A percentile compares a stretch with the other conserved stretches of the same genome.
Evolutionary conservation across 768 basidiomycete genomes (phyloP).

Genomic region (Thelephora ganbajun): DNA sequence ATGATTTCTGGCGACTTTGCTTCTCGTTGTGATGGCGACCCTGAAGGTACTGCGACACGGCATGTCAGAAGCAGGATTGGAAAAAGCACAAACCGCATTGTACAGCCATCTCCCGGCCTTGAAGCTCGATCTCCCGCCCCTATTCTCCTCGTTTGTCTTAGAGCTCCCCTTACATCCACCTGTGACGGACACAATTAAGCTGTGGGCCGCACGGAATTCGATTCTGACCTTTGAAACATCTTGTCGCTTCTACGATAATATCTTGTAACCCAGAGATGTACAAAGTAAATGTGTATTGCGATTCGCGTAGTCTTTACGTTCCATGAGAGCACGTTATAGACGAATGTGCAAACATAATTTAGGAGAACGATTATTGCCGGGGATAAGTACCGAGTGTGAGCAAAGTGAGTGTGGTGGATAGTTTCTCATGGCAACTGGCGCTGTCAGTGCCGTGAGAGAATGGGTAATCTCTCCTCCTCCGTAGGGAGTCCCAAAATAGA

Average conservation of each 20-base stretch:
- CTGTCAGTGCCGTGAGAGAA: too few relatives aligned
- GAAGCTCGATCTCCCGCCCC: too few relatives aligned
- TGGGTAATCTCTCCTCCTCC: too few relatives aligned
- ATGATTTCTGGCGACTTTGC: neutral
- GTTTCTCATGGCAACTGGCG: too few relatives aligned
- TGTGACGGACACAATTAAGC: too few relatives aligned
- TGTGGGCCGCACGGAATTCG: too few relatives aligned
- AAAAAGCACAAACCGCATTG: conserved; percentile 19
- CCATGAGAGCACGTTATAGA: neutral
- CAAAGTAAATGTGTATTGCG: neutral
- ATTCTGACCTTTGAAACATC: neutral
- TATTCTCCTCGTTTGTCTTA: too few relatives aligned
- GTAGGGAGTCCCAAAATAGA: too few relatives aligned
- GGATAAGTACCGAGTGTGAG: too few relatives aligned
- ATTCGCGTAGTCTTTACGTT: neutral
- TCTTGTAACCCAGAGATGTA: neutral
- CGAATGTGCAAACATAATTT: neutral
- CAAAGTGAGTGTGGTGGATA: too few relatives aligned
- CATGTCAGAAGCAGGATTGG: conserved; percentile 26
- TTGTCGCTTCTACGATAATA: neutral
- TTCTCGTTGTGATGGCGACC: neutral
- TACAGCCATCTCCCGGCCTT: conserved; percentile 3
- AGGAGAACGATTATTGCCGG: too few relatives aligned
- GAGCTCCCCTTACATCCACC: too few relatives aligned
- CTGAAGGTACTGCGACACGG: conserved; percentile 29